Conservation (phyloP, 176 grass and related monocot species). For the Carex parvula region DNA sequence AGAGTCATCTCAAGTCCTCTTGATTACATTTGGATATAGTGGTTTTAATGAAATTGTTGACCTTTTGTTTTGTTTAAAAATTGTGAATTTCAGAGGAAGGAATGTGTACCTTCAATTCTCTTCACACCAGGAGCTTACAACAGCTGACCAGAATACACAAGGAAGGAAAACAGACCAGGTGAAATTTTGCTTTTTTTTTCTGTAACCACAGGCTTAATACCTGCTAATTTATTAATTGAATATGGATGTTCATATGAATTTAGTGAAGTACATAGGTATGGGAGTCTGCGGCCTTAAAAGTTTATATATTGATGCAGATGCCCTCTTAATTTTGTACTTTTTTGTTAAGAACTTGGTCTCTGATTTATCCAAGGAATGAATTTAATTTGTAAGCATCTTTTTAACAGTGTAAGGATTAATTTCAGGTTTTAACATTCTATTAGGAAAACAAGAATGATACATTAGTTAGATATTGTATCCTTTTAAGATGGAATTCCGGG, state of each 20-base stretch:
- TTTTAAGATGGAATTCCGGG: background rate
- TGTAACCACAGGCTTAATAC: background rate
- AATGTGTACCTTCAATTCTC: slow-evolving; percentile 62
- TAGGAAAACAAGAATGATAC: background rate
- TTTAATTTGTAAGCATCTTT: background rate
- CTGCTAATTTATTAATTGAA: background rate
- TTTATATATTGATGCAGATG: background rate
- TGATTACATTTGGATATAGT: background rate
- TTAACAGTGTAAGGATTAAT: background rate
- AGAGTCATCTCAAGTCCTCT: background rate
- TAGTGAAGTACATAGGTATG: background rate
- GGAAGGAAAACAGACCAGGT: slow-evolving; percentile 53
- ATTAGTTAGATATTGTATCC: background rate
- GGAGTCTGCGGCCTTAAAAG: too few relatives aligned
- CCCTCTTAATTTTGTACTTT: background rate
- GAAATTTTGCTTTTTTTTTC: background rate
- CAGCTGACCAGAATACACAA: slow-evolving; percentile 45
- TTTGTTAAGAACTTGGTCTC: background rate
- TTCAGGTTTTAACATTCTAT: background rate
- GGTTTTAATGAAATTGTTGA: background rate
- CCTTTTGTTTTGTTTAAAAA: background rate
- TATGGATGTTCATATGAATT: background rate
- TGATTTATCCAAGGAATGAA: background rate
- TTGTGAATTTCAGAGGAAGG: slow-evolving; percentile 34
- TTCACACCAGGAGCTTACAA: slow-evolving; percentile 54